Evolutionary conservation across 164 flowering plant species (phyloP).

Genomic region (Warburgia ugandensis): DNA sequence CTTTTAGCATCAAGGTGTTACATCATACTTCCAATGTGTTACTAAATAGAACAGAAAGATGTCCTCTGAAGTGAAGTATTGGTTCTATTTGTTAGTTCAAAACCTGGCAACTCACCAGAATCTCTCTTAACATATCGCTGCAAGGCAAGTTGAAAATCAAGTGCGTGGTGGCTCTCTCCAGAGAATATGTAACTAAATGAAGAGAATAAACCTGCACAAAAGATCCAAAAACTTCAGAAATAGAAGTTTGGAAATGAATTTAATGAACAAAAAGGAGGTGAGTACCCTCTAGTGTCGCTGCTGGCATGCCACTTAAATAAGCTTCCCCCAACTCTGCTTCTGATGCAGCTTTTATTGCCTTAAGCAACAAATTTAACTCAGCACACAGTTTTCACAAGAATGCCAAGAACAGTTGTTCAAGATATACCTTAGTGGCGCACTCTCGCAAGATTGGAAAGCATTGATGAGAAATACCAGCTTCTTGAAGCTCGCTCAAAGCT

Average conservation of each 20-base stretch:
- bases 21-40: no score
- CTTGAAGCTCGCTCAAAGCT: conserved; percentile 76
- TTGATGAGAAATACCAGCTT: conserved; percentile 58
- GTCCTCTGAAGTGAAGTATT: no score
- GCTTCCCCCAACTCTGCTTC: conserved; percentile 47
- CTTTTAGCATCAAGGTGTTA: no score
- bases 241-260: neutral
- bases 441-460: conserved; percentile 61
- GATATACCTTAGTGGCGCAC: conserved; percentile 71
- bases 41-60: no score
- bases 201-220: conserved; percentile 56
- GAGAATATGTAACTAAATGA: conserved; percentile 75
- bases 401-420: neutral
- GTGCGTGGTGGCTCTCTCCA: conserved; percentile 50
- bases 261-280: neutral
- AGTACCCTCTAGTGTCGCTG: conserved; percentile 61
- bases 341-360: conserved; percentile 80
- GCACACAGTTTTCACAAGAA: neutral
- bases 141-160: conserved; percentile 75
- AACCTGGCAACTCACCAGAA: conserved; percentile 42
- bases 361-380: conserved; percentile 8
- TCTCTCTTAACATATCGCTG: conserved; percentile 53
- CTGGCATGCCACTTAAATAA: conserved; percentile 67
- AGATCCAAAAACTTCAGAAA: conserved; percentile 2
- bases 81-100: neutral